These are phyloP conservation scores for Coemansia sp. DNA, from an alignment of 192 early-diverging fungal genomes.

Conservation along the genomic window DNA sequence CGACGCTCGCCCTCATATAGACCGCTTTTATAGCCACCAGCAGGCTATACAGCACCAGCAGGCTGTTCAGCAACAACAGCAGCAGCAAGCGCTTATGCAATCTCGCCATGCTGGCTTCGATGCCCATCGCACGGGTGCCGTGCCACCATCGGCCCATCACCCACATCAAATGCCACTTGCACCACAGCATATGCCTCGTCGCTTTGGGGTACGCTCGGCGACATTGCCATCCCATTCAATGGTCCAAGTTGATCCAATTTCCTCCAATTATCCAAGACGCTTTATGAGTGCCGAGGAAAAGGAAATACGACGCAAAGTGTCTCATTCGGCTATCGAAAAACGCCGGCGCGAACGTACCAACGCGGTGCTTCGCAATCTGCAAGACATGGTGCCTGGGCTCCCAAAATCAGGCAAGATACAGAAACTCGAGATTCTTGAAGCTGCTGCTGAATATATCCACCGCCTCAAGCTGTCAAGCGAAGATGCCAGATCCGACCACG, in stretches of 20 bases:
- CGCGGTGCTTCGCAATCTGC: conserved; percentile 76
- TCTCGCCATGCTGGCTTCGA: not conserved
- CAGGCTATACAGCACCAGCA: conserved; percentile 1
- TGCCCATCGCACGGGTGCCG: not conserved
- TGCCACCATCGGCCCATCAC: not conserved
- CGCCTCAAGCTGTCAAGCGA: conserved; percentile 15
- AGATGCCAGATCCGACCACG: not conserved
- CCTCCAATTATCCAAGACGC: conserved; percentile 1
- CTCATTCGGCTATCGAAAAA: conserved; percentile 85
- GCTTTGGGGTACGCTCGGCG: not conserved
- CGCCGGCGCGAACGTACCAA: conserved; percentile 88
- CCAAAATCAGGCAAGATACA: conserved; percentile 48
- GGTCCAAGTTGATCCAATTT: not conserved
- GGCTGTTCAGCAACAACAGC: not conserved
- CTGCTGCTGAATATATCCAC: conserved; percentile 49
- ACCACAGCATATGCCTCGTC: not conserved
- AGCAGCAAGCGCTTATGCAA: not conserved
- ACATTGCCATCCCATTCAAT: not conserved
- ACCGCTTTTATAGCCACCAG: not conserved
- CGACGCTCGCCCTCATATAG: not conserved
- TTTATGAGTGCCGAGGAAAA: conserved; percentile 53
- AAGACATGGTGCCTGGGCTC: conserved; percentile 67
- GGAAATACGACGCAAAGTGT: conserved; percentile 77
- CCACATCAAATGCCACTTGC: not conserved
- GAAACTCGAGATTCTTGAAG: conserved; percentile 52